phyloP scores from a whole-genome alignment of 768 basidiomycete genomes.

The Auriscalpium microsporum region DNA sequence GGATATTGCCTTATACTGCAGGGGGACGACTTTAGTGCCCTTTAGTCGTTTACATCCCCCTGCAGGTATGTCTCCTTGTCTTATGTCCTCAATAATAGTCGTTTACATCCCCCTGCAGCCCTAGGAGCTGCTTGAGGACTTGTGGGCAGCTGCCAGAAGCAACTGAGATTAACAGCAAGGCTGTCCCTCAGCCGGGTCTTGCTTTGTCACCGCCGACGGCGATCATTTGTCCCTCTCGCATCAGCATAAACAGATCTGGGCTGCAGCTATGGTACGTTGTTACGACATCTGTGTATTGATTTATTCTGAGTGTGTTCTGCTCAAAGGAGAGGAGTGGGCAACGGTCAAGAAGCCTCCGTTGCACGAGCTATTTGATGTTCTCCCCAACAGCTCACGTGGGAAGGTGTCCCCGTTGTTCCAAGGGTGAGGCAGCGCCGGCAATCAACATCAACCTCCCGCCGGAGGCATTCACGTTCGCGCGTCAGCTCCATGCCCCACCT shows the following conservation, averaged over 20 bases:
- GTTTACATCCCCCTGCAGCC: too few relatives aligned
- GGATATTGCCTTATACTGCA: too few relatives aligned
- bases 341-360: background rate
- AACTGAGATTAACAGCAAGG: too few relatives aligned
- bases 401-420: background rate
- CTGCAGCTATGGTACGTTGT: background rate
- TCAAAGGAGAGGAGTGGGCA: background rate
- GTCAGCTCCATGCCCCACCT: background rate
- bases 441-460: background rate
- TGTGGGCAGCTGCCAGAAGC: too few relatives aligned
- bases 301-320: background rate
- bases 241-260: background rate
- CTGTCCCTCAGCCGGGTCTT: too few relatives aligned
- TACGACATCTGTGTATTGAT: background rate
- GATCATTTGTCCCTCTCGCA: too few relatives aligned
- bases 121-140: too few relatives aligned
- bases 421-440: background rate
- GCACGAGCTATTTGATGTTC: background rate
- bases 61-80: too few relatives aligned
- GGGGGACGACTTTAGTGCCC: too few relatives aligned
- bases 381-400: background rate
- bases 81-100: too few relatives aligned
- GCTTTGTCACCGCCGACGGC: too few relatives aligned
- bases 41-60: too few relatives aligned
- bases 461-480: background rate